A percentile compares a stretch with the other conserved stretches of the same genome.
phyloP scores from a whole-genome alignment of 305 asterid species.

The Fraxinus sp. region DNA sequence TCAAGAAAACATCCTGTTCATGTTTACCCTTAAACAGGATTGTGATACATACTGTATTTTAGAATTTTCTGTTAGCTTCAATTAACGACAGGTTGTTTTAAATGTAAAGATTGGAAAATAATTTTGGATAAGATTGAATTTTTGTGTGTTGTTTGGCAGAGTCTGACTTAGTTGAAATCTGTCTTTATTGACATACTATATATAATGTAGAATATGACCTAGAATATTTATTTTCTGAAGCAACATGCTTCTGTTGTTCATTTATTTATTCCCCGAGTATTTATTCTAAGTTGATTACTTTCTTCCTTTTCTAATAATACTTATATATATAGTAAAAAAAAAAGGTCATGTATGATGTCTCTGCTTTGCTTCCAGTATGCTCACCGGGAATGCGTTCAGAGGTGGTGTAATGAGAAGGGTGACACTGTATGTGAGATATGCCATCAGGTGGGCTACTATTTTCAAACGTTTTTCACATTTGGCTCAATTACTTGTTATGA shows the following conservation, averaged over 20 bases:
- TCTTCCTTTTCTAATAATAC: neutral
- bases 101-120: neutral
- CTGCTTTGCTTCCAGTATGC: constrained; percentile 66
- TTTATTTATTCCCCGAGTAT: neutral
- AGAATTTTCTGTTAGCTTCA: neutral
- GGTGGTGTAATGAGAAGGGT: constrained; percentile 98
- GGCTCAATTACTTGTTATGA: neutral
- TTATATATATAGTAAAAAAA: neutral
- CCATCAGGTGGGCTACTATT: constrained; percentile 64
- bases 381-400: constrained; percentile 85
- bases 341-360: neutral
- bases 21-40: neutral
- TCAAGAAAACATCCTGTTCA: neutral
- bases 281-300: neutral
- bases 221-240: neutral
- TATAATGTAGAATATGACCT: neutral
- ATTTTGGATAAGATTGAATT: neutral
- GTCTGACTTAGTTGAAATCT: neutral
- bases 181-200: neutral
- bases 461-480: neutral
- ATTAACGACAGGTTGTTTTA: neutral
- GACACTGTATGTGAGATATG: constrained; percentile 93
- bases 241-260: neutral
- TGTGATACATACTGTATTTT: neutral
- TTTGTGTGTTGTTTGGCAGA: neutral